Percentiles rank a stretch among this genome's conserved stretches.
Evolutionary conservation across 768 basidiomycete genomes (phyloP).

Genomic region (Pleurotus platypus): DNA sequence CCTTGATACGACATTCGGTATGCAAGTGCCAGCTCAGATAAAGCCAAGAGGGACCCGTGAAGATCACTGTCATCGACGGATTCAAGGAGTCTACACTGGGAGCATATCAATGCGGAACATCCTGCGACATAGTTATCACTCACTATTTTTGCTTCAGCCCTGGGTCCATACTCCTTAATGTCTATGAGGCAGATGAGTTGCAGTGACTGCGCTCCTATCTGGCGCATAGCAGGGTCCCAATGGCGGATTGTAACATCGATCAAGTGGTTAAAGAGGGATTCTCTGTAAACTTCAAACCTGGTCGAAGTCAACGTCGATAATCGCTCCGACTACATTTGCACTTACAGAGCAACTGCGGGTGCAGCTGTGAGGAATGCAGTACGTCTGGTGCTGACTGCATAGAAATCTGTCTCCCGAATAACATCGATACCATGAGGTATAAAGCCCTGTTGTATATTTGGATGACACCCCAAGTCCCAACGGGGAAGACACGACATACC

Average conservation of each 20-base stretch:
- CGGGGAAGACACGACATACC: slow-evolving; percentile 42
- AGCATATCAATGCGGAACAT: neutral
- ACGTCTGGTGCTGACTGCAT: slow-evolving; percentile 81
- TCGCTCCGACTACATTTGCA: slow-evolving; percentile 4
- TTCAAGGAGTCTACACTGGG: slow-evolving; percentile 51
- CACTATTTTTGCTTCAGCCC: slow-evolving; percentile 50
- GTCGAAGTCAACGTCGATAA: neutral
- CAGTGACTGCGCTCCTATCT: slow-evolving; percentile 73
- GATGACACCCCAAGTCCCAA: neutral
- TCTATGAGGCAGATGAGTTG: slow-evolving; percentile 63
- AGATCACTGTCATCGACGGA: slow-evolving; percentile 68
- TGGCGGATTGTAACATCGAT: slow-evolving; percentile 74
- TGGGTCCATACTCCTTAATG: slow-evolving; percentile 47
- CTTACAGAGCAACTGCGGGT: slow-evolving; percentile 83
- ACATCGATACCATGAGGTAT: slow-evolving; percentile 96
- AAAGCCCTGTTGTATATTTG: slow-evolving; percentile 51
- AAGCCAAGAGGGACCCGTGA: slow-evolving; percentile 77
- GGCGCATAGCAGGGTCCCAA: slow-evolving; percentile 84
- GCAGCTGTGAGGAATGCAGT: slow-evolving; percentile 86
- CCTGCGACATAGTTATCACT: slow-evolving; percentile 18
- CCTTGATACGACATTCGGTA: slow-evolving; percentile 33
- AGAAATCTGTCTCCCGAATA: slow-evolving; percentile 90
- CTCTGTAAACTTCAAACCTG: slow-evolving; percentile 79
- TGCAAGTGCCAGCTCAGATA: slow-evolving; percentile 71
- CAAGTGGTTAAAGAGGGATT: slow-evolving; percentile 67